phyloP scores from a whole-genome alignment of 2,329 filamentous ascomycete genomes.

The Nigrograna mackinnonii region DNA sequence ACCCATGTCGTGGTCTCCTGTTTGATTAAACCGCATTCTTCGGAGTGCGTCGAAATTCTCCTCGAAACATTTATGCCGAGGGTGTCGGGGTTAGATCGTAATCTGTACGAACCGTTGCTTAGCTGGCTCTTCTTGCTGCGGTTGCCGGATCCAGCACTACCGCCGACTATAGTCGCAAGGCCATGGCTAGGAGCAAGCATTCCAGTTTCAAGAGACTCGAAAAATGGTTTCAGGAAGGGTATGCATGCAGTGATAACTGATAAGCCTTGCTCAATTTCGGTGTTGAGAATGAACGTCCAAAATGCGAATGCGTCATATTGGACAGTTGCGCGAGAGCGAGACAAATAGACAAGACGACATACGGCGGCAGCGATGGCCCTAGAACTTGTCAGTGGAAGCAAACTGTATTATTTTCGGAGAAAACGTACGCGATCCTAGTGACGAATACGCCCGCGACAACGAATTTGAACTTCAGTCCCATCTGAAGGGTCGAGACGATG shows the following conservation, averaged over 20 bases:
- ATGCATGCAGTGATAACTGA: slow-evolving; percentile 7
- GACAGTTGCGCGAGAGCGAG: neutral
- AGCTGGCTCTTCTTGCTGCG: slow-evolving; percentile 4
- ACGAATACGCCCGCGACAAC: slow-evolving; percentile 6
- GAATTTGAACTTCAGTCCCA: slow-evolving; percentile 4
- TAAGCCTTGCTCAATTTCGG: slow-evolving; percentile 4
- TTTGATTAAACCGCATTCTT: slow-evolving; percentile 2
- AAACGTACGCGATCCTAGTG: slow-evolving; percentile 4
- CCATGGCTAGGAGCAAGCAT: slow-evolving; percentile 6
- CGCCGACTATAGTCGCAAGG: neutral
- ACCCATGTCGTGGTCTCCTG: slow-evolving; percentile 2
- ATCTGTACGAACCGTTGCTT: slow-evolving; percentile 1
- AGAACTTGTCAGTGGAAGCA: neutral
- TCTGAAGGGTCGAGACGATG: slow-evolving; percentile 5
- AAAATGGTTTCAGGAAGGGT: slow-evolving; percentile 9
- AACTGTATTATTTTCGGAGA: neutral
- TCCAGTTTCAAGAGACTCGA: slow-evolving; percentile 7
- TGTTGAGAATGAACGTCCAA: slow-evolving; percentile 3
- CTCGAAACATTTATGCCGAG: slow-evolving; percentile 6
- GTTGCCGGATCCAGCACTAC: slow-evolving; percentile 1
- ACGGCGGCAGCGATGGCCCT: slow-evolving; percentile 4
- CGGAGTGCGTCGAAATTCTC: slow-evolving; percentile 4
- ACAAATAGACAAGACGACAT: slow-evolving; percentile 1
- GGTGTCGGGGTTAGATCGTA: neutral
- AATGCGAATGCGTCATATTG: neutral